phyloP scores from a whole-genome alignment of 2,329 filamentous ascomycete species.

The Fusarium pseudonygamai region DNA sequence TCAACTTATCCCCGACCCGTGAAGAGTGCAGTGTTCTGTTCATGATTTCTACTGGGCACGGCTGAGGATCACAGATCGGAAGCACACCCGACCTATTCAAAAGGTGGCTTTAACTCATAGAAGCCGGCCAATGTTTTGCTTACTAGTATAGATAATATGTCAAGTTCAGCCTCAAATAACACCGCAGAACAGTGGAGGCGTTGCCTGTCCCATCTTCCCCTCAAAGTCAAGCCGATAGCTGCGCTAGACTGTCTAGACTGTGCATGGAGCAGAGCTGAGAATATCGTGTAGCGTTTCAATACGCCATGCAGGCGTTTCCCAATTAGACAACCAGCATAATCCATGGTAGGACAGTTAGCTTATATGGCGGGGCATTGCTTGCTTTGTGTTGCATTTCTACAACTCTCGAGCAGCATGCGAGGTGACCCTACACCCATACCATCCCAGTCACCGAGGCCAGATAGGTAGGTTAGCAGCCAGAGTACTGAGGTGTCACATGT shows the following conservation, averaged over 20 bases:
- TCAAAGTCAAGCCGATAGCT: neutral
- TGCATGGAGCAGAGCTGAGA: neutral
- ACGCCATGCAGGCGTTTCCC: slow-evolving; percentile 1
- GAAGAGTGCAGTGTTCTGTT: neutral
- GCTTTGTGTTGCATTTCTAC: slow-evolving; percentile 6
- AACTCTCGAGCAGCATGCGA: slow-evolving; percentile 25
- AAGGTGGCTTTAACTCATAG: neutral
- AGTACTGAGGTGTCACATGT: slow-evolving; percentile 10
- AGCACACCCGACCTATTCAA: neutral
- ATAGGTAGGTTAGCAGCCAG: neutral
- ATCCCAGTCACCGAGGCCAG: neutral
- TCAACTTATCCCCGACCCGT: neutral
- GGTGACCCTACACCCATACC: slow-evolving; percentile 19
- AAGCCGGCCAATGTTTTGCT: neutral
- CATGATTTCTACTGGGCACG: neutral
- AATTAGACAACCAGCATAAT: neutral
- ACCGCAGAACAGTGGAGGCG: neutral
- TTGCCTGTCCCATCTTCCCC: neutral
- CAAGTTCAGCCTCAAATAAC: neutral
- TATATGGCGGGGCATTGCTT: slow-evolving; percentile 21
- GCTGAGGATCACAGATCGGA: too few relatives aligned
- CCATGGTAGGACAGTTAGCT: neutral
- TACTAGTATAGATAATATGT: neutral
- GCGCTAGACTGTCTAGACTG: too few relatives aligned
- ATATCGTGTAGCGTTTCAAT: neutral